These are phyloP conservation scores for Erigeron canadensis DNA, from an alignment of 129 eudicot species.

Conservation along the genomic window DNA sequence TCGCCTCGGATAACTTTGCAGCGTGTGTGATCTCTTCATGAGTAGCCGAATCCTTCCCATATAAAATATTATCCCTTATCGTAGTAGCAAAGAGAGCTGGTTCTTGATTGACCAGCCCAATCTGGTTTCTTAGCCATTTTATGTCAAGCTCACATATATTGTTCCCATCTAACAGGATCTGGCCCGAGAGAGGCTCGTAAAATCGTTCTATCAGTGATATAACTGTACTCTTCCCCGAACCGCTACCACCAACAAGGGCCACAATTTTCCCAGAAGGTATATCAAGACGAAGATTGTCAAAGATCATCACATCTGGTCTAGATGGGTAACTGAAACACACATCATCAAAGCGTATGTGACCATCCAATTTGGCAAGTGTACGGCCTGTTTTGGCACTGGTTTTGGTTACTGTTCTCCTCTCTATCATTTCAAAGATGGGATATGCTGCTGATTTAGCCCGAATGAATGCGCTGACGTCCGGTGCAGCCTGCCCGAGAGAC, in stretches of 20 bases:
- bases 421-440: constrained; percentile 94
- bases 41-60: constrained; percentile 89
- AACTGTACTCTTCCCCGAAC: constrained; percentile 98
- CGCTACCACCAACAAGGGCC: constrained; percentile 98
- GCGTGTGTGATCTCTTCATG: constrained; percentile 85
- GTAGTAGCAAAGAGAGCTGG: constrained; percentile 98
- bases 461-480: constrained; percentile 88
- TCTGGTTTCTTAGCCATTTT: constrained; percentile 87
- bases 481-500: constrained; percentile 98
- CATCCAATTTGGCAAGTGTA: constrained; percentile 62
- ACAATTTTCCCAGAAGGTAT: constrained; percentile 90
- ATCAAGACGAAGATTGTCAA: constrained; percentile 63
- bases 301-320: constrained; percentile 79
- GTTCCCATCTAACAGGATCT: constrained; percentile 62
- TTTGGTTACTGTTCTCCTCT: constrained; percentile 56
- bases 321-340: constrained; percentile 94
- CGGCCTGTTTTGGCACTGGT: constrained; percentile 52
- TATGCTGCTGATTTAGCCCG: constrained; percentile 90
- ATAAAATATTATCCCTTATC: constrained; percentile 80
- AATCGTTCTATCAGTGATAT: constrained; percentile 91
- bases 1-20: constrained; percentile 93
- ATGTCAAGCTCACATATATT: constrained; percentile 72
- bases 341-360: constrained; percentile 75
- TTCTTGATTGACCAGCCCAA: constrained; percentile 95
- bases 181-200: constrained; percentile 86